Evolutionary conservation across 768 basidiomycete species (phyloP).

Genomic region (Inosperma sp.): DNA sequence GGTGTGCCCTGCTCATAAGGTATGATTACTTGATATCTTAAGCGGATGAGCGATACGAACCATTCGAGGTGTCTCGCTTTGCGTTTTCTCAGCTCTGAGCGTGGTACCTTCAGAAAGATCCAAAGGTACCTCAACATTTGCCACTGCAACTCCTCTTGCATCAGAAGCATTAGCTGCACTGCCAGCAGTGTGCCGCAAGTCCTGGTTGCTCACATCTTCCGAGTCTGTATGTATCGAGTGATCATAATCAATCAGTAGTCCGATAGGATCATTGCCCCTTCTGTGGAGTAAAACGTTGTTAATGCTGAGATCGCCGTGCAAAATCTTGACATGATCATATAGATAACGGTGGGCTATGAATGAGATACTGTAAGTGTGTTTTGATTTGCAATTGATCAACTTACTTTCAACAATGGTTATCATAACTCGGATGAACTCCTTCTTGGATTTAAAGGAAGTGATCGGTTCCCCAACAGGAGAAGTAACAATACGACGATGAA

Average conservation of each 20-base stretch:
- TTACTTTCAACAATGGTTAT: slow-evolving; percentile 3
- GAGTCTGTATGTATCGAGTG: background rate
- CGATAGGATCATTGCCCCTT: background rate
- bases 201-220: background rate
- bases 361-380: background rate
- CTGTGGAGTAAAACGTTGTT: slow-evolving; percentile 1
- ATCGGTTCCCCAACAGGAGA: slow-evolving; percentile 1
- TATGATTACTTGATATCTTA: background rate
- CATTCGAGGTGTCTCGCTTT: slow-evolving; percentile 1
- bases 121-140: background rate
- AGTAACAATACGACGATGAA: slow-evolving; percentile 4
- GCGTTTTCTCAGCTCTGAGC: background rate
- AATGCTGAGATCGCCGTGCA: background rate
- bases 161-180: background rate
- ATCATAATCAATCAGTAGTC: background rate
- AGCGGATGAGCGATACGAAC: background rate
- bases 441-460: slow-evolving; percentile 5
- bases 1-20: slow-evolving; percentile 1
- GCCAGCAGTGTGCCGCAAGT: background rate
- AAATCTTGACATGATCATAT: background rate
- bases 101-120: background rate
- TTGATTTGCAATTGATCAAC: background rate
- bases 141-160: too few relatives aligned
- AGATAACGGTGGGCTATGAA: slow-evolving; percentile 2
- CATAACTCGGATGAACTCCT: slow-evolving; percentile 5